A percentile compares a stretch with the other conserved stretches of the same genome.
These are phyloP conservation scores for Suillus placidus DNA, from an alignment of 768 basidiomycete species.

Conservation along the genomic window DNA sequence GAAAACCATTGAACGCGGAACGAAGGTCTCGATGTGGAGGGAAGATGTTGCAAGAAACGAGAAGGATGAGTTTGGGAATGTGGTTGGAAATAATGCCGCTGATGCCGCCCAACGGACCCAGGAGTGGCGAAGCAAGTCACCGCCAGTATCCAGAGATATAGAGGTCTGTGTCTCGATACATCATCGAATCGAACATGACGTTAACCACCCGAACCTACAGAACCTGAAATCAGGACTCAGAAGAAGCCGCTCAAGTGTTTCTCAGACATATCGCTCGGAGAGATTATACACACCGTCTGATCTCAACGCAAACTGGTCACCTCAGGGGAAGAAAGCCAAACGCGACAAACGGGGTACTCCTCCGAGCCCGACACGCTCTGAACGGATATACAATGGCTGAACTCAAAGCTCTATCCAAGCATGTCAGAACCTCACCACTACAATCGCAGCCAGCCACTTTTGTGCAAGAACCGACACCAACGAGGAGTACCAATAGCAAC, in stretches of 20 bases:
- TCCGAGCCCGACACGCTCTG: slow-evolving; percentile 34
- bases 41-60: slow-evolving; percentile 51
- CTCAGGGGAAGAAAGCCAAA: slow-evolving; percentile 27
- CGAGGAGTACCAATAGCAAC: slow-evolving; percentile 20
- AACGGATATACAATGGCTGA: slow-evolving; percentile 37
- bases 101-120: slow-evolving; percentile 17
- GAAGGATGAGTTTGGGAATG: slow-evolving; percentile 26
- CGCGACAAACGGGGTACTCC: slow-evolving; percentile 22
- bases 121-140: slow-evolving; percentile 14
- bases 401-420: slow-evolving; percentile 33
- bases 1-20: slow-evolving; percentile 22
- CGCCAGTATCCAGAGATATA: slow-evolving; percentile 18
- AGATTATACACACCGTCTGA: slow-evolving; percentile 25
- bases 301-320: slow-evolving; percentile 15
- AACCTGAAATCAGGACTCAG: slow-evolving; percentile 21
- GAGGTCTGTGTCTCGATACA: slow-evolving; percentile 21
- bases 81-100: slow-evolving; percentile 14
- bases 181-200: neutral
- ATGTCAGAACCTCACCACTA: slow-evolving; percentile 27
- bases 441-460: slow-evolving; percentile 11
- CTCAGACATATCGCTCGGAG: slow-evolving; percentile 31
- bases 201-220: slow-evolving; percentile 1
- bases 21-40: slow-evolving; percentile 57
- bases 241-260: slow-evolving; percentile 22
- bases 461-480: slow-evolving; percentile 16